Conservation (phyloP, 2,329 filamentous ascomycete species). For the Intubia oerlemansii region DNA sequence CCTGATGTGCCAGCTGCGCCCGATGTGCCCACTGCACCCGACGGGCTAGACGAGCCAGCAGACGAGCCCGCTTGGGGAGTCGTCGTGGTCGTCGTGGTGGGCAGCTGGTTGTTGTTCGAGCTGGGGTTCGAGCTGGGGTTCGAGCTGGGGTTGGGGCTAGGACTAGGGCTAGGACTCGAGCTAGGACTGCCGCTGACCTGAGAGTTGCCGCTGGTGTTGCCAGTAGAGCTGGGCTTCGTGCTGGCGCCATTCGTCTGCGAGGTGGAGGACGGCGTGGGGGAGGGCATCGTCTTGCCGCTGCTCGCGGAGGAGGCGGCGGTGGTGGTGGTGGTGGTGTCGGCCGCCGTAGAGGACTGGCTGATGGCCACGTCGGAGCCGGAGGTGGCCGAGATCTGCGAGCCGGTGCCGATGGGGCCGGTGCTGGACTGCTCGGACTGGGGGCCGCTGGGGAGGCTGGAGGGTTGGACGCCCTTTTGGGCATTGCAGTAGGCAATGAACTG, state of each 20-base stretch:
- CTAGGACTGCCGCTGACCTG: background rate
- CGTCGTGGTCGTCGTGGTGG: no score
- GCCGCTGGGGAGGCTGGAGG: background rate
- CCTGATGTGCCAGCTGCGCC: no score
- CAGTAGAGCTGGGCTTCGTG: background rate
- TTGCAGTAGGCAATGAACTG: constrained; percentile 26
- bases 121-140: no score
- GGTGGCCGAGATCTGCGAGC: constrained; percentile 3
- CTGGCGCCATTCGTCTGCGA: no score
- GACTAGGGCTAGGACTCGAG: no score
- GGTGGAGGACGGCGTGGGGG: background rate
- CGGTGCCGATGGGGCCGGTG: constrained; percentile 2
- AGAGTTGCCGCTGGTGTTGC: background rate
- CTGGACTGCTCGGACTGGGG: constrained; percentile 2
- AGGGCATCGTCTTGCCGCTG: background rate
- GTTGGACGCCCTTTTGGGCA: constrained; percentile 1
- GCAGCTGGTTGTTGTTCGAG: no score
- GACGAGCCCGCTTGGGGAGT: no score
- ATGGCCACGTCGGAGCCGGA: background rate
- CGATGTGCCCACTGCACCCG: no score
- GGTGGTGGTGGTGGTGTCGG: background rate
- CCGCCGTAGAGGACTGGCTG: background rate
- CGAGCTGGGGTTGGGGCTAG: no score
- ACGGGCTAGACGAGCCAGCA: no score
- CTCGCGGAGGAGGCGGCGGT: background rate